A percentile compares a stretch with the other conserved stretches of the same genome.
phyloP scores from a whole-genome alignment of 768 basidiomycete genomes.

The Daedalea quercina region DNA sequence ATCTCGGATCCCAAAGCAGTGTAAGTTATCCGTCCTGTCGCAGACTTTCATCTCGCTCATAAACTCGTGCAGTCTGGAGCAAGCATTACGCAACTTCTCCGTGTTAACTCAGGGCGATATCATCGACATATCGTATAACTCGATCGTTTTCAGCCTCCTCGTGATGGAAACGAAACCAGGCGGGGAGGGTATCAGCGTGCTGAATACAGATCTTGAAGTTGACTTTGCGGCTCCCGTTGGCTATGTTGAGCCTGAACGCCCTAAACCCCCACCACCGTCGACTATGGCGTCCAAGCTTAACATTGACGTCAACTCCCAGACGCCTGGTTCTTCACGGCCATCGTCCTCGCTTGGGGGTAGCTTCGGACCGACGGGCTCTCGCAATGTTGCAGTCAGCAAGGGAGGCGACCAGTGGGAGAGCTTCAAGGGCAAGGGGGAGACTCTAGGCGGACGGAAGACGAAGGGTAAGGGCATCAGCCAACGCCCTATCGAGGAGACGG shows the following conservation, averaged over 20 bases:
- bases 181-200: conserved; percentile 78
- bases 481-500: conserved; percentile 73
- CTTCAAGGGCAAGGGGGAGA: conserved; percentile 94
- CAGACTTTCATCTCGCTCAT: neutral
- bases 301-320: conserved; percentile 84
- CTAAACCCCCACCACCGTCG: conserved; percentile 69
- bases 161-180: conserved; percentile 92
- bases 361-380: conserved; percentile 47
- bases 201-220: conserved; percentile 97
- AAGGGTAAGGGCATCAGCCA: conserved; percentile 92
- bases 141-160: conserved; percentile 89
- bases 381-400: conserved; percentile 53
- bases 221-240: conserved; percentile 92
- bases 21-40: conserved; percentile 42
- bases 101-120: conserved; percentile 92
- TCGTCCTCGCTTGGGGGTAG: conserved; percentile 67
- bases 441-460: conserved; percentile 82
- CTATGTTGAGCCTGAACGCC: conserved; percentile 90
- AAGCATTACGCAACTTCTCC: conserved; percentile 89
- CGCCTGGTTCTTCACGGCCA: conserved; percentile 81
- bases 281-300: conserved; percentile 98
- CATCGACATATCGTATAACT: conserved; percentile 97
- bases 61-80: conserved; percentile 69
- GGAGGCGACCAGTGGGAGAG: conserved; percentile 87
- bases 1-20: conserved; percentile 97